Conservation (phyloP, 345 rosid species). For the Kernera saxatilis region DNA sequence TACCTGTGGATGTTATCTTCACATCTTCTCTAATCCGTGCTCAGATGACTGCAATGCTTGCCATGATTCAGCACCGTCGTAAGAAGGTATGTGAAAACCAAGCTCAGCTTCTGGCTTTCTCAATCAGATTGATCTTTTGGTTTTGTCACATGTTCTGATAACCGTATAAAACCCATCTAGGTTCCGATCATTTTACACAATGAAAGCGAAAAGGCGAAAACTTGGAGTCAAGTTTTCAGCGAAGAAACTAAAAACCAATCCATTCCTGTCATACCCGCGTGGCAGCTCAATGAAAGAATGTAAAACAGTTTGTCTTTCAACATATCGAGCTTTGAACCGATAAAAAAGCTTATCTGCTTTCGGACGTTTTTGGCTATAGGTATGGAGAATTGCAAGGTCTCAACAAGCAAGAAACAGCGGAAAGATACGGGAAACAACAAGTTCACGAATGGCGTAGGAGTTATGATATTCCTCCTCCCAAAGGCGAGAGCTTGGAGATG, state of each 20-base stretch:
- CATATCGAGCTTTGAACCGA: not conserved
- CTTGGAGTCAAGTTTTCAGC: constrained; percentile 84
- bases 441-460: constrained; percentile 99
- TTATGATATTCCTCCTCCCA: constrained; percentile 89
- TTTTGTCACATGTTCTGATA: not conserved
- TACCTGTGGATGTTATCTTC: constrained; percentile 85
- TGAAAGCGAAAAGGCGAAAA: constrained; percentile 66
- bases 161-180: constrained; percentile 21
- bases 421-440: constrained; percentile 79
- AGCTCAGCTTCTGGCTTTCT: not conserved
- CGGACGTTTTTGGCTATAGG: constrained; percentile 33
- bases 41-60: constrained; percentile 99
- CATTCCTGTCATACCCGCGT: constrained; percentile 76
- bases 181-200: constrained; percentile 79
- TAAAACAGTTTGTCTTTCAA: constrained; percentile 20
- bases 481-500: constrained; percentile 98
- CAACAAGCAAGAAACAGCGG: constrained; percentile 92
- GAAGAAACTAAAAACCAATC: constrained; percentile 78
- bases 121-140: not conserved
- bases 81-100: constrained; percentile 47
- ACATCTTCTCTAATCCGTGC: constrained; percentile 93
- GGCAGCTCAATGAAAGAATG: constrained; percentile 98
- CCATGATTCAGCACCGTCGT: constrained; percentile 94
- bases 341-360: not conserved
- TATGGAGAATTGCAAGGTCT: constrained; percentile 96